Percentiles rank a stretch among this genome's conserved stretches.
Conservation (phyloP, 345 rosid species). For the Eutrema japonicum region DNA sequence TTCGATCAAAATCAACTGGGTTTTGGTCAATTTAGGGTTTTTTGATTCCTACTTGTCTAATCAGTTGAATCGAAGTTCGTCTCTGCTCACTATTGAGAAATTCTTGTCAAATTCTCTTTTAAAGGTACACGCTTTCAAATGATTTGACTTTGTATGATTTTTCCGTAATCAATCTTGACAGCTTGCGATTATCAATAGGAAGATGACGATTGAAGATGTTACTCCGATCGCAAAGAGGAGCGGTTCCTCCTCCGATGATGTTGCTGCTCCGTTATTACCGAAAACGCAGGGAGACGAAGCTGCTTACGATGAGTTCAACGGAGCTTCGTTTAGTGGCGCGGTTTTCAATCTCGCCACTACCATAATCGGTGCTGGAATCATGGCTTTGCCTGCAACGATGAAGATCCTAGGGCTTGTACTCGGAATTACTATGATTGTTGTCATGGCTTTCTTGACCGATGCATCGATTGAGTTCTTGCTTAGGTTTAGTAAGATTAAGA, state of each 20-base stretch:
- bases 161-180: slow-evolving; percentile 1
- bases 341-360: slow-evolving; percentile 90
- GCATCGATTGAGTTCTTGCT: slow-evolving; percentile 81
- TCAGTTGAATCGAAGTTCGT: slow-evolving; percentile 1
- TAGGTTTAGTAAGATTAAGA: slow-evolving; percentile 75
- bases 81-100: slow-evolving; percentile 6
- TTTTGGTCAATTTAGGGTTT: not conserved
- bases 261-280: slow-evolving; percentile 68
- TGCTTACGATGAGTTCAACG: slow-evolving; percentile 73
- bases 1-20: slow-evolving; percentile 21
- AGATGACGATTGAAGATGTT: slow-evolving; percentile 67
- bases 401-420: slow-evolving; percentile 79
- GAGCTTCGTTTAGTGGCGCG: slow-evolving; percentile 90
- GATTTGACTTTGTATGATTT: not conserved
- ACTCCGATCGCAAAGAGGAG: slow-evolving; percentile 51
- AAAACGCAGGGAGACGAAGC: slow-evolving; percentile 52
- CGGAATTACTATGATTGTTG: slow-evolving; percentile 70
- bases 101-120: not conserved
- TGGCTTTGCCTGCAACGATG: slow-evolving; percentile 93
- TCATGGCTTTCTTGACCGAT: slow-evolving; percentile 87
- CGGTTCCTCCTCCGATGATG: slow-evolving; percentile 47
- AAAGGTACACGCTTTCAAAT: slow-evolving; percentile 32
- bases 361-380: slow-evolving; percentile 89
- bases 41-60: slow-evolving; percentile 3
- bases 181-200: slow-evolving; percentile 17